Evolutionary conservation across 768 basidiomycete species (phyloP), one percentile per base, ranked within the genome.

Genomic region (Clitopilus passeckerianus): DNA sequence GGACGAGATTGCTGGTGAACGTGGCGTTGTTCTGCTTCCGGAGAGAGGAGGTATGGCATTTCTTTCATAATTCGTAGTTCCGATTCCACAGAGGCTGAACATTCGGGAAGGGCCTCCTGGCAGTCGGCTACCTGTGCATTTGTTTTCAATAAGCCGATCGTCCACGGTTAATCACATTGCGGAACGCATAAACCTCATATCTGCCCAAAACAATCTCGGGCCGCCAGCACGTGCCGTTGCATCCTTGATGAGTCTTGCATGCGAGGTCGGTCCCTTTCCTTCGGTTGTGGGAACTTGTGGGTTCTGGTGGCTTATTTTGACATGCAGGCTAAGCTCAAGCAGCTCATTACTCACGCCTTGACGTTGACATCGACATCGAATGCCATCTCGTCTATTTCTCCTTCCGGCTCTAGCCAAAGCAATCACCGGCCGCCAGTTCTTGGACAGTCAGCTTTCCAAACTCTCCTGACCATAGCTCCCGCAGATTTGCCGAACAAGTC

Each of bases 111-210:
- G 87, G 55, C 81, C 84, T 1, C 81, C 91, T 2, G 91, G 91
- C 5, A 89, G 82, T 61, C 84, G 89, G 30, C 72, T 87, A 20
- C 84, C 86, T 1, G 76, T 91, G 7, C 87, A 91, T 58, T 79
- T 93, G n/a, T 84, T 89, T 34, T 85, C 90, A 8, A 80, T 83
- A 59, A 87, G 88, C 5, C 84, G 85, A 57, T 86, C 85, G 5
- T 87, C 89, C 5, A 90, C 88, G 1, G 66, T 87, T 20, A 88
- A 91, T 66, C 90, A 92, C 61, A 84, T 93, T 44, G 80, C 84
- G 6, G 91, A 93, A 64, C 81, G 90, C 58, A 84, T 92, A 60
- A 91, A 91, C 65, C 83, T 93, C 34, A 88, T 91, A 61, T 90
- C 86, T 41, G 87, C 89, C 0, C 91, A 93, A 65, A 85, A 91